Evolutionary conservation across 495 filamentous ascomycete genomes (phyloP).

Genomic region (Podospora pseudocomata): DNA sequence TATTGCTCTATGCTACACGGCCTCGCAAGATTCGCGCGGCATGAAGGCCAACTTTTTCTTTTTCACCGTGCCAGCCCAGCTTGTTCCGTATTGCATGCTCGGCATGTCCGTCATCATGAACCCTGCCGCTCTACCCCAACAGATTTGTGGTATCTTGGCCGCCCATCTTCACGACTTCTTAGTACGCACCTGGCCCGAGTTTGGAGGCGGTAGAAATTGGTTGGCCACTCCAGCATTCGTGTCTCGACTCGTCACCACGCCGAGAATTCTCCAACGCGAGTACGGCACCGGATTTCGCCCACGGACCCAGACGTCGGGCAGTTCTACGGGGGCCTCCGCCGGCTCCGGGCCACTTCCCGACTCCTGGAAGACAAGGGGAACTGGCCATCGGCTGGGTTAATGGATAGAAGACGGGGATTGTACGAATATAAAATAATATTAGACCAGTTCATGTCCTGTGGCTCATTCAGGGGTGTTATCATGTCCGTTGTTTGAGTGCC

Average conservation of each 20-base stretch:
- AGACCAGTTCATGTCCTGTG: too few species aligned
- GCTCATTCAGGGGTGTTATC: too few species aligned
- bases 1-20: slow-evolving; percentile 76
- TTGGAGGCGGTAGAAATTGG: slow-evolving; percentile 72
- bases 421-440: too few species aligned
- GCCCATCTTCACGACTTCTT: slow-evolving; percentile 86
- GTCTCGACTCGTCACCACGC: slow-evolving; percentile 55
- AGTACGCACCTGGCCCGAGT: slow-evolving; percentile 74
- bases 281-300: slow-evolving; percentile 58
- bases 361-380: slow-evolving; percentile 63
- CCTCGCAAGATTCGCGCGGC: slow-evolving; percentile 74
- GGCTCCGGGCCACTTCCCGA: slow-evolving; percentile 46
- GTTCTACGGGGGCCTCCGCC: slow-evolving; percentile 34
- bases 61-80: slow-evolving; percentile 69
- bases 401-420: slow-evolving; percentile 9
- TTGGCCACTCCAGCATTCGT: slow-evolving; percentile 66
- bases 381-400: slow-evolving; percentile 65
- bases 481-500: too few species aligned
- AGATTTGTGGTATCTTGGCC: slow-evolving; percentile 68
- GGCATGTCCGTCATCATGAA: slow-evolving; percentile 59
- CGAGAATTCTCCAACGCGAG: slow-evolving; percentile 39
- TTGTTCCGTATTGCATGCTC: slow-evolving; percentile 73
- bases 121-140: slow-evolving; percentile 43
- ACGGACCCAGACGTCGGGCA: slow-evolving; percentile 28
- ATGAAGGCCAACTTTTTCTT: slow-evolving; percentile 67